These are phyloP conservation scores for Magnaporthales sp. DNA, from an alignment of 2,329 filamentous ascomycete genomes.

Conservation along the genomic window DNA sequence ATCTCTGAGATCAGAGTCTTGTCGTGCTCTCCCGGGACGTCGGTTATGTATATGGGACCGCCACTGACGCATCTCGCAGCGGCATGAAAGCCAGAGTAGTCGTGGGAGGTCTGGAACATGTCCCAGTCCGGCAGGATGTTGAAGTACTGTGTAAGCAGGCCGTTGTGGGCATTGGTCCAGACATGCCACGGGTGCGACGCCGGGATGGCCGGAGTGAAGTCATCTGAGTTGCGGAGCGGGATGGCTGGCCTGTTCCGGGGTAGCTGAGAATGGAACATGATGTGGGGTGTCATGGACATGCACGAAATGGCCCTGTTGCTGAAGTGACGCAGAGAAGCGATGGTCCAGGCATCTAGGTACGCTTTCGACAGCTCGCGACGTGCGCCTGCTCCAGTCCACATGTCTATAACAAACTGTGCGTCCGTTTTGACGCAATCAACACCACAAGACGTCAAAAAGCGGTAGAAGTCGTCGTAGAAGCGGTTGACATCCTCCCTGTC, in stretches of 20 bases:
- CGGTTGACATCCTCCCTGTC: constrained; percentile 62
- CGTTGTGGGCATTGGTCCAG: constrained; percentile 88
- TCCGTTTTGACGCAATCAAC: constrained; percentile 90
- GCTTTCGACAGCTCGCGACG: constrained; percentile 63
- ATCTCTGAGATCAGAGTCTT: constrained; percentile 69
- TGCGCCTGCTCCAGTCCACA: constrained; percentile 57
- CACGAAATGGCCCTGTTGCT: constrained; percentile 74
- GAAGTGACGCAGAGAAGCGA: constrained; percentile 71
- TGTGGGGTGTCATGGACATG: constrained; percentile 86
- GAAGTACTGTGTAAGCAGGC: constrained; percentile 71
- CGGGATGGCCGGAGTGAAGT: constrained; percentile 81
- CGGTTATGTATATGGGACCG: constrained; percentile 90
- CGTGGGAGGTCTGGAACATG: constrained; percentile 57
- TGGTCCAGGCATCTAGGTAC: constrained; percentile 82
- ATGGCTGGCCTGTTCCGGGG: constrained; percentile 66
- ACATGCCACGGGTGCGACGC: constrained; percentile 89
- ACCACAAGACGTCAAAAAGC: constrained; percentile 64
- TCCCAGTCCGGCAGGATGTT: constrained; percentile 81
- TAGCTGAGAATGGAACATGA: constrained; percentile 77
- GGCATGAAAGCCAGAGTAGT: constrained; percentile 76
- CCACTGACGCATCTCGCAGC: constrained; percentile 84
- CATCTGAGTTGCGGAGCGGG: constrained; percentile 76
- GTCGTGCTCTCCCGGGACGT: constrained; percentile 76
- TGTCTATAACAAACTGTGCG: constrained; percentile 82
- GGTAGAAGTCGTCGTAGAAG: constrained; percentile 89